Base-by-base conservation (phyloP, 2,329 filamentous ascomycete genomes). In the Celoporthe dispersa region DNA sequence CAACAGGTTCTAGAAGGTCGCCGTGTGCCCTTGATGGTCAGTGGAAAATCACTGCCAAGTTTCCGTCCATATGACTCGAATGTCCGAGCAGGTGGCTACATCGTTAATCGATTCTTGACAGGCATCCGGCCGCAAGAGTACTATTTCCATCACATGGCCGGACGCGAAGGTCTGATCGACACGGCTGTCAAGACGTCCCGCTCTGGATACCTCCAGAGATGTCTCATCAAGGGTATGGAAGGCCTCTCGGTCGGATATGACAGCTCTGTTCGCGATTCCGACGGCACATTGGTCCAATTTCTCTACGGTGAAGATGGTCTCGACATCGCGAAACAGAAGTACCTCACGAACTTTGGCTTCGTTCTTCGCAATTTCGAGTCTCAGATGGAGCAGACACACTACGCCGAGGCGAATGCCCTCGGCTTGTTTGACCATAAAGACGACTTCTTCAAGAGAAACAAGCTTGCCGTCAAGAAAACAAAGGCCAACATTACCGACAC, bases 61-160 rank as follows among this genome's bases (percentile, higher is more conserved):
- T 99, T 98, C 83, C 92, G 90, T 76, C 92, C 94, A 0, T 98
- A 92, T 76, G 96, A 99, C 75, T 95, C 94, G 0, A 90, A 94
- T 74, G 88, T 97, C 8, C 88, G 94, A 75, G 96, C 96, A 66
- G 94, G 94, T 76, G 96, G 96, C 25, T 99, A 97, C 81, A 93
- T 99, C 73, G 92, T 93, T 64, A 94, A 97, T 77, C 94, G 96
- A 79, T 99, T 99, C 88, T 92, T 99, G 85, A 99, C 97, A 33
- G 96, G 96, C 71, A 96, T 99, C 72, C 90, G 95, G 68, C 96
- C 96, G 5, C 96, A 99, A 77, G 97, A 99, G 79, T 99, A 98
- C 80, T 99, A 95, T 80, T 99, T 99, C 85, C 96, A 99, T 87
- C 94, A 97, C 81, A 99, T 99, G 97, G 96, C 95, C 77, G 97